Conservation (phyloP, 352 stramenopile genomes). For the Pythium chondricola region DNA sequence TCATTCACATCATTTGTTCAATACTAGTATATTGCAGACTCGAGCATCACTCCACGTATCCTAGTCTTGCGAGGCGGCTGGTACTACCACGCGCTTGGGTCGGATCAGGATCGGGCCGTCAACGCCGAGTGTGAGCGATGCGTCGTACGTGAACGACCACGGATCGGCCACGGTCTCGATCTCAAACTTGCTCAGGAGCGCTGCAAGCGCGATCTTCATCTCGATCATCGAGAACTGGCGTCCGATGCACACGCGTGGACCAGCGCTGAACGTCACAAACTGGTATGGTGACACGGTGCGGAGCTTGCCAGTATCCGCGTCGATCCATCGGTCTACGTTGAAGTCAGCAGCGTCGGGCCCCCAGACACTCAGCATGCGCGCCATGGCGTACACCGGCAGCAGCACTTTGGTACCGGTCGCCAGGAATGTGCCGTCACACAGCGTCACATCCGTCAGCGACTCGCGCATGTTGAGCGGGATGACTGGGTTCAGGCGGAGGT, state of each 20-base stretch:
- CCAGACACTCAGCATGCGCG: constrained; percentile 49
- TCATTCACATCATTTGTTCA: too few relatives aligned
- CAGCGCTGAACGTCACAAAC: constrained; percentile 65
- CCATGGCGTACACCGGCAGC: constrained; percentile 51
- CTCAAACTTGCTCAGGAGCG: constrained; percentile 34
- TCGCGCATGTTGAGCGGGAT: constrained; percentile 46
- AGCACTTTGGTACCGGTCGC: constrained; percentile 38
- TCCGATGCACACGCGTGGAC: constrained; percentile 56
- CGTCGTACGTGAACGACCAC: constrained; percentile 5
- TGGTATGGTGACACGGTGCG: constrained; percentile 44
- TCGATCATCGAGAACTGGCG: constrained; percentile 53
- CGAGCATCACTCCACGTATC: too few relatives aligned
- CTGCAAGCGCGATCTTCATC: constrained; percentile 44
- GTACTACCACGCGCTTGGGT: neutral
- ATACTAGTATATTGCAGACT: too few relatives aligned
- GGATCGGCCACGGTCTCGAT: constrained; percentile 28
- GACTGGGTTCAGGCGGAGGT: constrained; percentile 54
- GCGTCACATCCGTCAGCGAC: constrained; percentile 35
- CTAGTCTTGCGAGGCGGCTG: too few relatives aligned
- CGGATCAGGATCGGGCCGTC: constrained; percentile 2
- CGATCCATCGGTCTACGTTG: constrained; percentile 65
- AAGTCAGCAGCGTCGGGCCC: constrained; percentile 54
- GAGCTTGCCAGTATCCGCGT: constrained; percentile 27
- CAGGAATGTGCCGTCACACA: constrained; percentile 62
- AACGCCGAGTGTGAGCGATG: constrained; percentile 10